Conservation (phyloP, 805 yeast genomes). For the Yamadazyma takamatsuzukensis region DNA sequence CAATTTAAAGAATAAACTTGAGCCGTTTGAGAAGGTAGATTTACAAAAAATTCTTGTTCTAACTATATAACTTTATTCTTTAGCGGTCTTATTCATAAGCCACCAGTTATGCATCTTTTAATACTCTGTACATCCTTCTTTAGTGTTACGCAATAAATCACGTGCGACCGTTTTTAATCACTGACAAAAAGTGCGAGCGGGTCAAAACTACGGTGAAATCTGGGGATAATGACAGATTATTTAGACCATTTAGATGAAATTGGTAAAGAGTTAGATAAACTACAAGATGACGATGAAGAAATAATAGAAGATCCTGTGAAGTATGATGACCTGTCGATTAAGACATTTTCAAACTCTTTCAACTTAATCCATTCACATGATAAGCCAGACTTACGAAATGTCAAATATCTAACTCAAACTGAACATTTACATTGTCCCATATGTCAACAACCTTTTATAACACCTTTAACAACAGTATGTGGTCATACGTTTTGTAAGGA, state of each 20-base stretch:
- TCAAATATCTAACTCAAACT: slow-evolving; percentile 25
- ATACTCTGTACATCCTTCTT: too few species aligned
- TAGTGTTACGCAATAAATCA: too few species aligned
- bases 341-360: background rate
- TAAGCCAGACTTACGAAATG: slow-evolving; percentile 27
- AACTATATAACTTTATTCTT: too few species aligned
- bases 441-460: slow-evolving; percentile 61
- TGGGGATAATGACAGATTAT: background rate
- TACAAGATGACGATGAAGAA: background rate
- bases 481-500: slow-evolving; percentile 65
- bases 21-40: too few species aligned
- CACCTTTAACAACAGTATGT: slow-evolving; percentile 61
- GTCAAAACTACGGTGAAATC: too few species aligned
- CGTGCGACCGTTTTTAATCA: too few species aligned
- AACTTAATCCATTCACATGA: slow-evolving; percentile 6
- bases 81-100: too few species aligned
- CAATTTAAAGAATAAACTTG: too few species aligned
- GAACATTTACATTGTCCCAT: slow-evolving; percentile 52
- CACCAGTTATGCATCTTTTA: too few species aligned
- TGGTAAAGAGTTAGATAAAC: background rate
- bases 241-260: background rate
- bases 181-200: too few species aligned
- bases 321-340: background rate
- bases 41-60: too few species aligned
- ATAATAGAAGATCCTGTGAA: background rate